Evolutionary conservation across 116 monocot species (phyloP).

Genomic region (Zostera marina): DNA sequence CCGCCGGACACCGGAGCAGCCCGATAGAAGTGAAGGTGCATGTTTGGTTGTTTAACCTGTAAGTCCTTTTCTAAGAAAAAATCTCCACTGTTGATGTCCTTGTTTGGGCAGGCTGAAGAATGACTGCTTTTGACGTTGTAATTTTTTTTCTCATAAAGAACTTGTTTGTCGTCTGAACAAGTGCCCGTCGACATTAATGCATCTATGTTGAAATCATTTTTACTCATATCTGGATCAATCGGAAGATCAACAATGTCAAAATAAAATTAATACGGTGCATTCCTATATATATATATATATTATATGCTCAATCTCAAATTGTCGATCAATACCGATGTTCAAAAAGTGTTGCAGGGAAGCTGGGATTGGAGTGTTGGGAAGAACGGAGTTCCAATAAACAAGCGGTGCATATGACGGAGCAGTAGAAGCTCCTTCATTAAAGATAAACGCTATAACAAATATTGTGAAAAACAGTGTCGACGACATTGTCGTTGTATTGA

Average conservation of each 20-base stretch:
- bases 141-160: too few relatives aligned
- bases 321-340: neutral
- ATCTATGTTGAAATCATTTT: neutral
- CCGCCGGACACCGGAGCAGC: neutral
- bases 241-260: too few relatives aligned
- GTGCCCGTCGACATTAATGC: too few relatives aligned
- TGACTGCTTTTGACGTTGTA: too few relatives aligned
- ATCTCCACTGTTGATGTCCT: neutral
- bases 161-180: neutral
- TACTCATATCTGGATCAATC: too few relatives aligned
- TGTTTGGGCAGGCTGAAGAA: neutral
- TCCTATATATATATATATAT: neutral
- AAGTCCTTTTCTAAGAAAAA: slow-evolving; percentile 38
- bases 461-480: too few relatives aligned
- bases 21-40: slow-evolving; percentile 18
- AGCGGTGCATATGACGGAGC: neutral
- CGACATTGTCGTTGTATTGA: too few relatives aligned
- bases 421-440: too few relatives aligned
- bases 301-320: neutral
- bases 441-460: too few relatives aligned
- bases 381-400: neutral
- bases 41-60: slow-evolving; percentile 8
- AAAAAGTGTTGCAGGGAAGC: neutral
- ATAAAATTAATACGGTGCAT: too few relatives aligned
- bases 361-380: slow-evolving; percentile 1